A percentile compares a stretch with the other conserved stretches of the same genome.
phyloP scores from a whole-genome alignment of 1,284 basidiomycete genomes.

The Trichosporon sp. region DNA sequence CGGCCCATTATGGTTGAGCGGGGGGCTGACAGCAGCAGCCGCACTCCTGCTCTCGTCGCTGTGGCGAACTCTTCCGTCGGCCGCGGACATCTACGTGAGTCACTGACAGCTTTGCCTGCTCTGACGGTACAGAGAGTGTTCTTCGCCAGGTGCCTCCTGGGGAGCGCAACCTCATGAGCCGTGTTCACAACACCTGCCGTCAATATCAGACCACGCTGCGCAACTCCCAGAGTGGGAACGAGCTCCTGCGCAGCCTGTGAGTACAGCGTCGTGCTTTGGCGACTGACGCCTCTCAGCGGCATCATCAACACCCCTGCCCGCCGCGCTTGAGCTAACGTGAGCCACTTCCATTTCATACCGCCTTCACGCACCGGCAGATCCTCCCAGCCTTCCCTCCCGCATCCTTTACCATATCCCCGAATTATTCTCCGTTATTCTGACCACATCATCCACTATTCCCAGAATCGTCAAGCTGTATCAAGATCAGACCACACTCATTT shows the following conservation, averaged over 20 bases:
- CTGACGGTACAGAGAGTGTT: background rate
- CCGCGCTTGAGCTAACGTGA: constrained; percentile 2
- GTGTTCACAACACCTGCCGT: constrained; percentile 34
- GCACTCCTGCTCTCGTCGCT: constrained; percentile 38
- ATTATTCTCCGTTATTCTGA: background rate
- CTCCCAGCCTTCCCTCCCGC: background rate
- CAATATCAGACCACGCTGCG: constrained; percentile 40
- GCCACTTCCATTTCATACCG: background rate
- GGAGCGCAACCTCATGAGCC: constrained; percentile 26
- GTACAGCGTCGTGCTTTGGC: background rate
- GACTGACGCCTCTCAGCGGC: constrained; percentile 9
- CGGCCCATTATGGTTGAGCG: background rate
- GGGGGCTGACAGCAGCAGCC: constrained; percentile 16
- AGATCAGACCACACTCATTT: background rate
- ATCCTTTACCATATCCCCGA: background rate
- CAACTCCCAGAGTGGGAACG: constrained; percentile 44
- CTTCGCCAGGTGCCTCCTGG: constrained; percentile 20
- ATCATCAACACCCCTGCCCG: constrained; percentile 20
- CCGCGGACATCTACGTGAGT: constrained; percentile 40
- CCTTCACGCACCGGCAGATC: background rate
- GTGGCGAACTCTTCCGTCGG: constrained; percentile 43
- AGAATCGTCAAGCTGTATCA: background rate
- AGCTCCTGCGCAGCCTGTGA: constrained; percentile 25
- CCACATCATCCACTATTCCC: no score
- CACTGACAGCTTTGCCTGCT: no score